These are phyloP conservation scores for Leucocoprinus leucothites DNA, from an alignment of 768 basidiomycete species.

Conservation along the genomic window DNA sequence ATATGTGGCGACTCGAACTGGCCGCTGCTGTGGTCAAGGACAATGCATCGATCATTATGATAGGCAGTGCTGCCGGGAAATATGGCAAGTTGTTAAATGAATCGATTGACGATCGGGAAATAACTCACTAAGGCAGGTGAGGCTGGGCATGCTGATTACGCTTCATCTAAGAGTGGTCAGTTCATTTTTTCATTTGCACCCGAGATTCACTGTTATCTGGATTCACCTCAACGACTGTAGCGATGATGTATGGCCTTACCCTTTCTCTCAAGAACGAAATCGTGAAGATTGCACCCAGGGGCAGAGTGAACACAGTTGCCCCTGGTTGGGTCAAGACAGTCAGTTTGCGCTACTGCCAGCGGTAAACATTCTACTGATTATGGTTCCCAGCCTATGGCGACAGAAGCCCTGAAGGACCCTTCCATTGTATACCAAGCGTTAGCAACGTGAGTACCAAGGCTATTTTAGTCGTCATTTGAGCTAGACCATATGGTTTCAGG, in stretches of 20 bases:
- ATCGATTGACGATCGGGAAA: no score
- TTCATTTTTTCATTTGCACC: background rate
- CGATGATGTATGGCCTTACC: constrained; percentile 71
- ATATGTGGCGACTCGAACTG: constrained; percentile 43
- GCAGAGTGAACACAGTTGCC: constrained; percentile 66
- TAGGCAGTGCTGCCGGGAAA: constrained; percentile 69
- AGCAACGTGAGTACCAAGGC: constrained; percentile 52
- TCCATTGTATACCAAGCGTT: constrained; percentile 52
- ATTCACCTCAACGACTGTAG: constrained; percentile 40
- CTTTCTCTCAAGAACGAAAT: constrained; percentile 77
- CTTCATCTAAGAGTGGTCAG: constrained; percentile 66
- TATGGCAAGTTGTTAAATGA: constrained; percentile 46
- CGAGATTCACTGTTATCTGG: no score
- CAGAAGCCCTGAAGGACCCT: constrained; percentile 53
- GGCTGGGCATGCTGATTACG: constrained; percentile 63
- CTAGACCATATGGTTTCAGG: constrained; percentile 27
- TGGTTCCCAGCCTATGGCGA: constrained; percentile 45
- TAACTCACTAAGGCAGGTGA: no score
- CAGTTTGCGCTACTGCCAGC: constrained; percentile 1
- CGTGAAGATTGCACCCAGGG: constrained; percentile 68
- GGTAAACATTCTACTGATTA: background rate
- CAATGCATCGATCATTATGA: constrained; percentile 58
- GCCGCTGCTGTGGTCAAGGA: constrained; percentile 40
- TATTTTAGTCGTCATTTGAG: no score
- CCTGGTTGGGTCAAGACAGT: constrained; percentile 68